These are phyloP conservation scores for Ochetophila trinervis DNA, from an alignment of 306 rosid genomes.

Conservation along the genomic window DNA sequence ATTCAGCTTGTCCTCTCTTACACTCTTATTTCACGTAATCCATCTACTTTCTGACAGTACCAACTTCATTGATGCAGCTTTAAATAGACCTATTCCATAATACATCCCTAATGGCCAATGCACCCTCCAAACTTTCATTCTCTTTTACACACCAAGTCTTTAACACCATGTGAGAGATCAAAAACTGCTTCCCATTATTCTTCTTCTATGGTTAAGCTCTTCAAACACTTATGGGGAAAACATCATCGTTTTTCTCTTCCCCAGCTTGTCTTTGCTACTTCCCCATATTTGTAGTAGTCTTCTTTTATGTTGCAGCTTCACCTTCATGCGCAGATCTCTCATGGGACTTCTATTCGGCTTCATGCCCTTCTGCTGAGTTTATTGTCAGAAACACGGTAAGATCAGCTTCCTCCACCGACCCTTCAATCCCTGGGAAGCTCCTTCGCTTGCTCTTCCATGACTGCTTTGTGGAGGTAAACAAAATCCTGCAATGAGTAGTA, in stretches of 20 bases:
- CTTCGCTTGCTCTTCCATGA: conserved; percentile 91
- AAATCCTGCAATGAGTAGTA: background rate
- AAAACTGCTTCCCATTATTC: background rate
- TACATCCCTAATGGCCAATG: conserved; percentile 3
- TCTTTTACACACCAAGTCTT: background rate
- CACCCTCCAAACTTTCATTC: conserved; percentile 9
- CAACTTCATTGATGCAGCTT: conserved; percentile 58
- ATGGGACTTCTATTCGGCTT: conserved; percentile 57
- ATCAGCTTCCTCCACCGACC: conserved; percentile 63
- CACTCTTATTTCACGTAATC: background rate
- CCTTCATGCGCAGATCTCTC: conserved; percentile 49
- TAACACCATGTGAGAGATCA: conserved; percentile 17
- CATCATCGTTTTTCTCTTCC: conserved; percentile 9
- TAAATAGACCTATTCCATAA: conserved; percentile 24
- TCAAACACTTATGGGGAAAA: conserved; percentile 45
- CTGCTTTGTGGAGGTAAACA: conserved; percentile 79
- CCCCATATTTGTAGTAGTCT: conserved; percentile 30
- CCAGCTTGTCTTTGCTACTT: conserved; percentile 1
- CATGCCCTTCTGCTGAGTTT: conserved; percentile 79
- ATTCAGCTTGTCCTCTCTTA: too few relatives aligned
- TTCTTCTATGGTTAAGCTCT: conserved; percentile 1
- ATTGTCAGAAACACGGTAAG: conserved; percentile 55
- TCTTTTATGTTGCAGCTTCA: conserved; percentile 26
- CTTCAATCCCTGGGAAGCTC: conserved; percentile 83
- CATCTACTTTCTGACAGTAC: conserved; percentile 55